Evolutionary conservation across 1,284 basidiomycete genomes (phyloP).

Genomic region (Papiliotrema flavescens): DNA sequence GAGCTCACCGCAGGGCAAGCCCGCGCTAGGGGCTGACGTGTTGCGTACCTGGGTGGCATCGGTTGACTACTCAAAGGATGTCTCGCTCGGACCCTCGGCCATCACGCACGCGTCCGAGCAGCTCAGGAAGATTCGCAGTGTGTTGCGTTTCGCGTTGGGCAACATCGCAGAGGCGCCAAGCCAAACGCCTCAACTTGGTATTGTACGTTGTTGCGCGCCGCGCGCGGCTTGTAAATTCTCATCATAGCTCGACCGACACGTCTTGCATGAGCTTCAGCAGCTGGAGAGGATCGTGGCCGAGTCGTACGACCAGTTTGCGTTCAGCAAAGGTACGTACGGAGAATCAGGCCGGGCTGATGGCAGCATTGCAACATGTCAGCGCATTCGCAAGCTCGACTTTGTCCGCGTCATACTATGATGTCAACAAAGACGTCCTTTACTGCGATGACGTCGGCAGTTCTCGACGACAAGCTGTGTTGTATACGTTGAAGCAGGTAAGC

Average conservation of each 20-base stretch:
- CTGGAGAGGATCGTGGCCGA: constrained; percentile 66
- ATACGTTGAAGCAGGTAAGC: constrained; percentile 68
- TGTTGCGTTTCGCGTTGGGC: constrained; percentile 83
- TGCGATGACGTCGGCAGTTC: constrained; percentile 58
- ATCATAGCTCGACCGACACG: constrained; percentile 70
- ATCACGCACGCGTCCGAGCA: constrained; percentile 74
- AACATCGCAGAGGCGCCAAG: constrained; percentile 57
- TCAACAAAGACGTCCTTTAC: constrained; percentile 88
- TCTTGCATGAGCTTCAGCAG: constrained; percentile 76
- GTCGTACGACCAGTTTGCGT: constrained; percentile 73
- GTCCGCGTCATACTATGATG: constrained; percentile 73
- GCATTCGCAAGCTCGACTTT: constrained; percentile 50
- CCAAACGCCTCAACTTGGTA: no score
- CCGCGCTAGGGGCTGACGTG: constrained; percentile 72
- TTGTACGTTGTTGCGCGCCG: not conserved
- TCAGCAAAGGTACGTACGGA: constrained; percentile 66
- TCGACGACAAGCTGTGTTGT: constrained; percentile 63
- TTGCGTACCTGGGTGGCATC: constrained; percentile 89
- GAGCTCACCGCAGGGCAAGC: constrained; percentile 64
- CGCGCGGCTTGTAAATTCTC: not conserved
- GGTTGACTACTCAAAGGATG: constrained; percentile 85
- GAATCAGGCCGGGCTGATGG: constrained; percentile 51
- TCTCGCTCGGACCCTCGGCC: constrained; percentile 75
- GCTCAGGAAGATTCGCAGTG: constrained; percentile 81
- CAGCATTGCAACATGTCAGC: constrained; percentile 56